Conservation (phyloP, 2,329 filamentous ascomycete species). For the Bimuria novae-zelandiae region DNA sequence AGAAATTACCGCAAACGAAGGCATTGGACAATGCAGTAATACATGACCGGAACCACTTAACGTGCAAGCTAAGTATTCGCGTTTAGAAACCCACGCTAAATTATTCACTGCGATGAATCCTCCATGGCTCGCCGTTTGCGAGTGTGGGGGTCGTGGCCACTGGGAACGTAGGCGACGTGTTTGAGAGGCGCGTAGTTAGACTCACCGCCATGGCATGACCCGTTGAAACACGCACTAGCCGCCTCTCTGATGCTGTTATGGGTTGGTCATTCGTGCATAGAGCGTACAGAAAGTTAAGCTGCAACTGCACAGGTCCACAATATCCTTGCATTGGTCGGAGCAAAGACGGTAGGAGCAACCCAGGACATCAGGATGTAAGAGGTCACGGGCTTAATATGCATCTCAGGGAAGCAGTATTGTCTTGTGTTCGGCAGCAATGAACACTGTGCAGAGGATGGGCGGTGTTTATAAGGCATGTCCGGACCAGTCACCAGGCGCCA, state of each 20-base stretch:
- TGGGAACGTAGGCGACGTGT: slow-evolving; percentile 5
- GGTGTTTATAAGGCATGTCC: neutral
- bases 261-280: slow-evolving; percentile 1
- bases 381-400: slow-evolving; percentile 8
- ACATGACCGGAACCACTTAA: too few relatives aligned
- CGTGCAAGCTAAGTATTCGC: too few relatives aligned
- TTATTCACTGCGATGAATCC: slow-evolving; percentile 18
- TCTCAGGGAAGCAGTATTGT: too few relatives aligned
- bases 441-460: slow-evolving; percentile 1
- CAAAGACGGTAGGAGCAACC: neutral
- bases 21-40: too few relatives aligned
- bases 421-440: neutral
- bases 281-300: slow-evolving; percentile 7
- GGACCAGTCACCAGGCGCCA: neutral
- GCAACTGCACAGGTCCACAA: slow-evolving; percentile 7
- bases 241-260: too few relatives aligned
- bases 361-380: slow-evolving; percentile 11
- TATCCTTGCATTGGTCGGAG: neutral
- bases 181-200: slow-evolving; percentile 16
- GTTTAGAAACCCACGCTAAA: slow-evolving; percentile 15
- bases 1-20: too few relatives aligned
- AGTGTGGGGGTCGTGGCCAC: slow-evolving; percentile 23
- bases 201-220: slow-evolving; percentile 37
- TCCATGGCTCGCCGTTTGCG: slow-evolving; percentile 23
- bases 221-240: too few relatives aligned